Conservation (phyloP, 495 filamentous ascomycete species). For the Delitschia confertaspora region DNA sequence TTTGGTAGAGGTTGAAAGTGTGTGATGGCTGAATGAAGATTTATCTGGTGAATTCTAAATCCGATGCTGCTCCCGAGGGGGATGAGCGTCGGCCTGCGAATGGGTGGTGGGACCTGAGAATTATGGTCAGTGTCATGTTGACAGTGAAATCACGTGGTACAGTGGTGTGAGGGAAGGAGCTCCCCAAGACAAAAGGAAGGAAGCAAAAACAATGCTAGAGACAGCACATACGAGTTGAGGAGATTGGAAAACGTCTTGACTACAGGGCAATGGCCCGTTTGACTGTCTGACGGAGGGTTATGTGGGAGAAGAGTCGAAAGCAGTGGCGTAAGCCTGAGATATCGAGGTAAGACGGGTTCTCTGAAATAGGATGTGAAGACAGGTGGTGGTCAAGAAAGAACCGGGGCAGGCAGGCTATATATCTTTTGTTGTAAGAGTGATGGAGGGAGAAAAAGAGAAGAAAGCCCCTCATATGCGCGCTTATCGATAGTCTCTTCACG, state of each 20-base stretch:
- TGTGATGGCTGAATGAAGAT: constrained; percentile 33
- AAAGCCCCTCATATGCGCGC: constrained; percentile 2
- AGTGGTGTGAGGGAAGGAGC: not conserved
- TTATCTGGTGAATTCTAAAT: constrained; percentile 58
- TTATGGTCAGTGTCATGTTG: constrained; percentile 2
- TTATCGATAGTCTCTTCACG: constrained; percentile 19
- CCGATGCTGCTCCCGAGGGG: constrained; percentile 77
- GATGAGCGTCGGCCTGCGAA: constrained; percentile 96
- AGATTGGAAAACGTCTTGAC: constrained; percentile 86
- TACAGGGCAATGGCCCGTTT: constrained; percentile 31
- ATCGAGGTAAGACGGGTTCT: not conserved
- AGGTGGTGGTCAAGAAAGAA: not conserved
- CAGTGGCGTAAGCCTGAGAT: not conserved
- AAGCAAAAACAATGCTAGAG: not conserved
- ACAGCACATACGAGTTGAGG: constrained; percentile 76
- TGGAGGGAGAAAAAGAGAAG: not conserved
- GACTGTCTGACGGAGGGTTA: not conserved
- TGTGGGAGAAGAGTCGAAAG: not conserved
- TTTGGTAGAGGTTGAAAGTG: too few species aligned
- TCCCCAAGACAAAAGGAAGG: not conserved
- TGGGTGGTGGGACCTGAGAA: constrained; percentile 73
- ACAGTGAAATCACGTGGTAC: constrained; percentile 7
- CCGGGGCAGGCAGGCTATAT: not conserved
- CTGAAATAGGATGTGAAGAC: not conserved
- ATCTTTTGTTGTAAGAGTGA: not conserved